phyloP scores from a whole-genome alignment of 495 filamentous ascomycete species.

The Aspergillus sparsus region DNA sequence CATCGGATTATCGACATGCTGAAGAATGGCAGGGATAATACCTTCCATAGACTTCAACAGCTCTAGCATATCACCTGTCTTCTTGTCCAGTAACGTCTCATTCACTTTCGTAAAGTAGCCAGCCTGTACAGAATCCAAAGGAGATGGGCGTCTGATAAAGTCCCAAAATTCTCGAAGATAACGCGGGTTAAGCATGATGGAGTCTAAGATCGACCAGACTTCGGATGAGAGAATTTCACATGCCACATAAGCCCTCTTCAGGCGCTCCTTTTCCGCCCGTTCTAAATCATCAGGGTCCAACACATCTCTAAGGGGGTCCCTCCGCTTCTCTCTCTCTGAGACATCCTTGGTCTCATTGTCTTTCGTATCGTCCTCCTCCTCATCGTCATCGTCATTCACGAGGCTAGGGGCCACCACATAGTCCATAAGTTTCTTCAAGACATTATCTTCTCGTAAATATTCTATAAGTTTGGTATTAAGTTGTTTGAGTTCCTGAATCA shows the following conservation, averaged over 20 bases:
- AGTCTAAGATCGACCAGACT: slow-evolving; percentile 92
- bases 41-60: slow-evolving; percentile 81
- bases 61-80: slow-evolving; percentile 93
- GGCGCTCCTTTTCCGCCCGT: slow-evolving; percentile 78
- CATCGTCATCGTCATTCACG: slow-evolving; percentile 63
- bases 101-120: slow-evolving; percentile 99
- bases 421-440: slow-evolving; percentile 83
- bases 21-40: slow-evolving; percentile 79
- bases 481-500: slow-evolving; percentile 96
- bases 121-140: slow-evolving; percentile 88
- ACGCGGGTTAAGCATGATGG: slow-evolving; percentile 79
- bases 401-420: slow-evolving; percentile 82
- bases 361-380: slow-evolving; percentile 52
- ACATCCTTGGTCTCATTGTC: slow-evolving; percentile 43
- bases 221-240: slow-evolving; percentile 94
- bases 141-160: slow-evolving; percentile 75
- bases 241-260: slow-evolving; percentile 88
- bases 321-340: slow-evolving; percentile 45
- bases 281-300: slow-evolving; percentile 63
- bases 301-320: slow-evolving; percentile 49
- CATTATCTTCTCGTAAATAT: slow-evolving; percentile 83
- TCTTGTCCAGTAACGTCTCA: slow-evolving; percentile 92
- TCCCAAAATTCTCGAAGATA: slow-evolving; percentile 85
- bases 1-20: slow-evolving; percentile 97
- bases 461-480: slow-evolving; percentile 98